Percentiles rank a stretch among this genome's conserved stretches.
These are phyloP conservation scores for Blastobotrys capitulatus DNA, from an alignment of 1,139 yeast genomes.

Conservation along the genomic window DNA sequence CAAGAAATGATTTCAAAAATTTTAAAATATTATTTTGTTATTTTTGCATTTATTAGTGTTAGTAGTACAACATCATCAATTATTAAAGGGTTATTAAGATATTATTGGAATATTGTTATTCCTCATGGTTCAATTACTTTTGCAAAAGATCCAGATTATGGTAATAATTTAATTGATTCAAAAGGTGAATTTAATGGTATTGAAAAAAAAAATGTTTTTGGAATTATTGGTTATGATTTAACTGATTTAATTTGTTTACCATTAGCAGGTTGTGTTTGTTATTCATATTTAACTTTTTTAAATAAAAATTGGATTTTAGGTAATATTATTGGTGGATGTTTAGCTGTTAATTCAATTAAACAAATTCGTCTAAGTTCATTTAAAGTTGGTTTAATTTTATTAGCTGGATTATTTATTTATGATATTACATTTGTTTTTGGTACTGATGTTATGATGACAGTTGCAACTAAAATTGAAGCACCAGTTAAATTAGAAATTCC, in stretches of 20 bases:
- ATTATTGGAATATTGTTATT: conserved; percentile 20
- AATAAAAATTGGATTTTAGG: conserved; percentile 12
- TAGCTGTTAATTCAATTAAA: conserved; percentile 10
- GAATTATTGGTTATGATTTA: conserved; percentile 14
- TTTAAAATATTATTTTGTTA: conserved; percentile 34
- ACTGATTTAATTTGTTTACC: conserved; percentile 22
- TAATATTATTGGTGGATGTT: conserved; percentile 11
- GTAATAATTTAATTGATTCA: background rate
- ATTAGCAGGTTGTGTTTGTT: conserved; percentile 20
- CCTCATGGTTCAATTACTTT: conserved; percentile 32
- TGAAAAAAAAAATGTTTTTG: conserved; percentile 3
- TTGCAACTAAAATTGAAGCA: conserved; percentile 50
- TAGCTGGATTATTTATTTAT: conserved; percentile 50
- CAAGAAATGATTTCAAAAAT: conserved; percentile 29
- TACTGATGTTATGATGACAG: conserved; percentile 56
- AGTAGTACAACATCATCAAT: conserved; percentile 25
- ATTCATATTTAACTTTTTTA: conserved; percentile 5
- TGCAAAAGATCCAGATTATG: conserved; percentile 30
- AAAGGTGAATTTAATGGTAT: background rate
- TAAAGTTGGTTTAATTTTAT: conserved; percentile 41
- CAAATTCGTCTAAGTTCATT: conserved; percentile 34
- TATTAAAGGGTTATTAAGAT: conserved; percentile 27
- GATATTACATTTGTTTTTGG: conserved; percentile 65
- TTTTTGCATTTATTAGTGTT: conserved; percentile 29
- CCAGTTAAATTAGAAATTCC: conserved; percentile 57